Base-by-base conservation (phyloP, 2,329 filamentous ascomycete species). In the Pyricularia grisea region DNA sequence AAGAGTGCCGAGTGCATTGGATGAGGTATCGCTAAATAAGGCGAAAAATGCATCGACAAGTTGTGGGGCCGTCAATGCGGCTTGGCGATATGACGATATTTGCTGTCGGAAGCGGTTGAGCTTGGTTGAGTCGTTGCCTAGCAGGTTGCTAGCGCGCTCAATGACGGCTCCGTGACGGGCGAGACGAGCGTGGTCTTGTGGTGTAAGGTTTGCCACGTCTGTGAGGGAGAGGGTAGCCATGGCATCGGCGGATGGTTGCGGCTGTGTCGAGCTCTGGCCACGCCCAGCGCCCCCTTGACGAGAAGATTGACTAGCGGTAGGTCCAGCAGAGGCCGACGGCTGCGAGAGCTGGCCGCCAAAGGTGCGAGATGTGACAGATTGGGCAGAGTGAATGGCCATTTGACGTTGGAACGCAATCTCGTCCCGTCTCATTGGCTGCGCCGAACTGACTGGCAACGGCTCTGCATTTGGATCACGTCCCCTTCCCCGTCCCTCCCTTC, bases 371-470 rank as follows among this genome's bases (percentile, higher is more conserved):
- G 92, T 88, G 0, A 92, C 86, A 0, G 93, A 92, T 75, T 96
- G 93, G 0, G 93, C 90, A 67, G 90, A 94, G 74, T 97, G 93
- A 67, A 98, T 93, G 60, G 93, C 94, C 84, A 97, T 89, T 75
- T 97, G 93, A 67, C 95, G 86, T 76, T 98, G 94, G 77, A 93
- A 97, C 2, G 95, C 94, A 68, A 97, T 81, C 78, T 98, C 93
- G 72, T 96, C 95, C 76, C 95, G 84, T 66, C 92, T 87, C 75
- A 97, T 78, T 1, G 93, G 90, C 72, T 95, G 92, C 1, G 92
- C 90, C 68, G 91, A 92, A 36, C 91, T 92, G 6, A 87, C 82
- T 4, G 93, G 91, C 28, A 94, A 79, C 25, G 91, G 85, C 72
- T 97, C 94, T 0, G 91, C 86, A 77, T 97, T 97, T 2, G 94